Conservation (phyloP, 1,284 basidiomycete genomes). For the Trichosporon sp. region DNA sequence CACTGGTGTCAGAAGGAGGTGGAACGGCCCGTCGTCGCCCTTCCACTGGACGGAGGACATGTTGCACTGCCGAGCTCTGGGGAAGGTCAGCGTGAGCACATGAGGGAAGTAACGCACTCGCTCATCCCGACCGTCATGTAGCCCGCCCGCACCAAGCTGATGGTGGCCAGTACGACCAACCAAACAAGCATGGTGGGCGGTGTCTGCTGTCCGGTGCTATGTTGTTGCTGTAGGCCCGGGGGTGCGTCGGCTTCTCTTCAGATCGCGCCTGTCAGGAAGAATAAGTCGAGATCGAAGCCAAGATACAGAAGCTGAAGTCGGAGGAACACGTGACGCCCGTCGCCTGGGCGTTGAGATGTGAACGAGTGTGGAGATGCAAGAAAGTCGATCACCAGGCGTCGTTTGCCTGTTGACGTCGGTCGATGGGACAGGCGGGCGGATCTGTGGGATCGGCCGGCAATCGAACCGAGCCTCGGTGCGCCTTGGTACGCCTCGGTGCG, state of each 20-base stretch:
- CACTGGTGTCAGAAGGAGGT: constrained; percentile 52
- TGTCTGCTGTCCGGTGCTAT: not conserved
- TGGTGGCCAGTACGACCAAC: constrained; percentile 7
- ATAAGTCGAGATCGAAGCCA: not conserved
- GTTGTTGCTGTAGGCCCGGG: not conserved
- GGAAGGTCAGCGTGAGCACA: constrained; percentile 3
- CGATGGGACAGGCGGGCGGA: not conserved
- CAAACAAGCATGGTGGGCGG: constrained; percentile 16
- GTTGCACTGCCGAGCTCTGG: constrained; percentile 27
- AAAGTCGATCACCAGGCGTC: not conserved
- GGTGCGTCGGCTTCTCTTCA: not conserved
- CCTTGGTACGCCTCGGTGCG: no score
- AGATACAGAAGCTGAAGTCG: not conserved
- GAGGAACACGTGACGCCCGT: not conserved
- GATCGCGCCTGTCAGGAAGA: not conserved
- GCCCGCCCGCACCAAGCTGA: constrained; percentile 23
- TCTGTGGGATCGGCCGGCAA: not conserved
- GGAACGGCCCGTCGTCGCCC: constrained; percentile 54
- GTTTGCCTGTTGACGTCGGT: not conserved
- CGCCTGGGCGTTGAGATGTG: no score
- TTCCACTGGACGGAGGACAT: constrained; percentile 37
- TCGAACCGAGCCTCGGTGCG: not conserved
- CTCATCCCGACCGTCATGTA: constrained; percentile 33
- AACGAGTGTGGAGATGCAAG: not conserved
- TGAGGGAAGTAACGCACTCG: constrained; percentile 21